phyloP scores from a whole-genome alignment of 768 basidiomycete species.

The Mycena rebaudengoi region DNA sequence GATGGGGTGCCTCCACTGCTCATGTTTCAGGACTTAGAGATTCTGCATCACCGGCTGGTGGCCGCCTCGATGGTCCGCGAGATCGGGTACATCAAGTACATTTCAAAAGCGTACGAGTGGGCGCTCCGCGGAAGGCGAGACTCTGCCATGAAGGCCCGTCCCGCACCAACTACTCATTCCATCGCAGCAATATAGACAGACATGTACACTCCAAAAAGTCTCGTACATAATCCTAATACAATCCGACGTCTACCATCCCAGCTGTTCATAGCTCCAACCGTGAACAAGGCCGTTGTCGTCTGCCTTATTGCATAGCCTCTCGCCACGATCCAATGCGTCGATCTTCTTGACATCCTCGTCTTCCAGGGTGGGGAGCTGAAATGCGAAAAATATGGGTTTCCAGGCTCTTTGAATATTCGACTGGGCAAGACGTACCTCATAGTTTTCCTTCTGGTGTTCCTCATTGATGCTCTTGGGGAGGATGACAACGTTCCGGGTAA shows the following conservation, averaged over 20 bases:
- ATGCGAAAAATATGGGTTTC: background rate
- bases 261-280: constrained; percentile 48
- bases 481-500: constrained; percentile 37
- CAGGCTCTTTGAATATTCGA: too few species aligned
- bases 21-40: constrained; percentile 78
- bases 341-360: constrained; percentile 56
- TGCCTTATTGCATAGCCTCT: constrained; percentile 49
- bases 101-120: constrained; percentile 77
- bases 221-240: background rate
- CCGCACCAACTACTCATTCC: background rate
- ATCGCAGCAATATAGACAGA: background rate
- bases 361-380: constrained; percentile 45
- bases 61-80: constrained; percentile 39
- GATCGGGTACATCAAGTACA: constrained; percentile 77
- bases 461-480: constrained; percentile 35
- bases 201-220: background rate
- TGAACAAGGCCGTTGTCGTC: constrained; percentile 44
- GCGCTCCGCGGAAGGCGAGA: constrained; percentile 70
- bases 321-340: constrained; percentile 50
- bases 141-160: constrained; percentile 45
- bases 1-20: constrained; percentile 84
- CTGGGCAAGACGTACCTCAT: constrained; percentile 22
- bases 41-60: constrained; percentile 79
- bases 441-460: constrained; percentile 21
- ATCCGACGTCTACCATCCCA: constrained; percentile 43